Evolutionary conservation across 2,329 filamentous ascomycete species (phyloP).

Genomic region (Aspergillus caelatus): DNA sequence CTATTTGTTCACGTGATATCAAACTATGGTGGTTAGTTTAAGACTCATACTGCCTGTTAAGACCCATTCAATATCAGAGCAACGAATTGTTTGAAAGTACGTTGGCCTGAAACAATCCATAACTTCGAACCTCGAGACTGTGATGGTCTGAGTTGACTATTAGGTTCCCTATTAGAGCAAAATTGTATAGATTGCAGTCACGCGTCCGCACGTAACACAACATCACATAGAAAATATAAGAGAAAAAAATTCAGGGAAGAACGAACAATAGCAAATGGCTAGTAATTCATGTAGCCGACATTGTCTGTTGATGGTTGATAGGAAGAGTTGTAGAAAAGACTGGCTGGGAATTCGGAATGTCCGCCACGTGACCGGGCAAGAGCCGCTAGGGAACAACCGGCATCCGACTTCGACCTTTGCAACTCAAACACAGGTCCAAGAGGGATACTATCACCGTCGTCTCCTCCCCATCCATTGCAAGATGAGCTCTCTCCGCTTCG

Average conservation of each 20-base stretch:
- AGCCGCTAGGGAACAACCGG: conserved; percentile 44
- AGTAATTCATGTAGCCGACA: not conserved
- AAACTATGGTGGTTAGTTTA: not conserved
- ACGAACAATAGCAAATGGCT: not conserved
- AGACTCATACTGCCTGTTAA: not conserved
- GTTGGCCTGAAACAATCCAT: not conserved
- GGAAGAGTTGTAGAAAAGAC: not conserved
- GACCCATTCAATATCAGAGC: not conserved
- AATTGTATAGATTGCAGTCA: not conserved
- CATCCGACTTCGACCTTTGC: conserved; percentile 43
- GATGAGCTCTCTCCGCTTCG: conserved; percentile 94
- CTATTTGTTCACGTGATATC: conserved; percentile 17
- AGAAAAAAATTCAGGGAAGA: not conserved
- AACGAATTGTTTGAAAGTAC: not conserved
- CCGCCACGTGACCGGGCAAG: conserved; percentile 31
- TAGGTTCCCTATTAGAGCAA: not conserved
- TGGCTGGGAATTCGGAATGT: conserved; percentile 1
- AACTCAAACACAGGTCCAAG: conserved; percentile 37
- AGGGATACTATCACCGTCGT: conserved; percentile 38
- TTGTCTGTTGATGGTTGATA: not conserved
- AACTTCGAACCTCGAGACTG: not conserved
- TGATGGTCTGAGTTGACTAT: not conserved
- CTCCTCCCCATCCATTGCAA: conserved; percentile 38
- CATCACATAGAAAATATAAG: not conserved
- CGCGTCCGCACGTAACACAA: not conserved